Conservation (phyloP, 345 rosid genomes). For the Psidium friedrichsthalianum region DNA sequence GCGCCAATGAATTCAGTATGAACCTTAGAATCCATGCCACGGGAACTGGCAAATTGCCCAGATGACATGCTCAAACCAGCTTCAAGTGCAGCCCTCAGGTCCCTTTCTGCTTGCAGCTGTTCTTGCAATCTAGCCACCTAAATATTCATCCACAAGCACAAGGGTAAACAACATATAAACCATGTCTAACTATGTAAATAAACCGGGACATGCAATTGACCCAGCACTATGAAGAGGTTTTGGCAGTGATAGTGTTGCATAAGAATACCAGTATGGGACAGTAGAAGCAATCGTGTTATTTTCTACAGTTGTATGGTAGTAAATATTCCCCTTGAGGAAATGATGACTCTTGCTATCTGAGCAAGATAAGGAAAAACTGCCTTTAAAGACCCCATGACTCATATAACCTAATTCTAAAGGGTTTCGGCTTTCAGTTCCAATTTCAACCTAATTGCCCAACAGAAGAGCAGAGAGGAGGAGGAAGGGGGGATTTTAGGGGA, state of each 20-base stretch:
- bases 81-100: constrained; percentile 95
- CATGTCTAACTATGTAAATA: background rate
- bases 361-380: background rate
- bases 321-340: background rate
- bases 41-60: constrained; percentile 75
- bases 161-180: background rate
- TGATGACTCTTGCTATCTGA: background rate
- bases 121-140: constrained; percentile 96
- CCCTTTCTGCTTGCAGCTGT: constrained; percentile 98
- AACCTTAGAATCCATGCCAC: constrained; percentile 91
- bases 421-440: background rate
- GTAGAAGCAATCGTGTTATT: background rate
- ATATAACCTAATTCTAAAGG: background rate
- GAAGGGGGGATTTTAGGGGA: background rate
- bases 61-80: constrained; percentile 98
- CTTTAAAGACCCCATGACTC: background rate
- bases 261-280: background rate
- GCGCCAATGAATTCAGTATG: constrained; percentile 12
- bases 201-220: background rate
- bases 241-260: background rate
- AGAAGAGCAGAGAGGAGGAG: too few species aligned
- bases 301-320: background rate
- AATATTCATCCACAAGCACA: constrained; percentile 12
- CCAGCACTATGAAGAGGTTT: background rate
- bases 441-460: background rate